Evolutionary conservation across 495 filamentous ascomycete species (phyloP).

Genomic region (Pyrenopolyporus hunteri): DNA sequence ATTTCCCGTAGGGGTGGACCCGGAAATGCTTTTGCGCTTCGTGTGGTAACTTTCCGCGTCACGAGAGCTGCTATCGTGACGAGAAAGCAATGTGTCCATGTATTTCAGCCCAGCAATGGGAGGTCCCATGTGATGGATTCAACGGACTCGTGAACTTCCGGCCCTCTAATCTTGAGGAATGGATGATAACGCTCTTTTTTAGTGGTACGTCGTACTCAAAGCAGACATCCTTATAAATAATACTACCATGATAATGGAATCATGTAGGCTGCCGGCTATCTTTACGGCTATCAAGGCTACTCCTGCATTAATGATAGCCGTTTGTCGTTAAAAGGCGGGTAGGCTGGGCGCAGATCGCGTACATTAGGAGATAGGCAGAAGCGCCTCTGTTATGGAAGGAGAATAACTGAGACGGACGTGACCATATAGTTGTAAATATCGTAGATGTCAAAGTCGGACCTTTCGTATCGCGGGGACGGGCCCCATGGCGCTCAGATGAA

Average conservation of each 20-base stretch:
- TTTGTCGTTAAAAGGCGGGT: neutral
- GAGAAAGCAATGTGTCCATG: neutral
- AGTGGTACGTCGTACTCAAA: slow-evolving; percentile 2
- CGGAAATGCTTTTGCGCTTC: slow-evolving; percentile 8
- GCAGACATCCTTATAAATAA: neutral
- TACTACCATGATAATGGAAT: slow-evolving; percentile 8
- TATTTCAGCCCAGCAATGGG: too few relatives aligned
- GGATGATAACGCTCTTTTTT: neutral
- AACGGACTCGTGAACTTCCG: too few relatives aligned
- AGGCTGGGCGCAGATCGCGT: neutral
- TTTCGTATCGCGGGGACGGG: slow-evolving; percentile 14
- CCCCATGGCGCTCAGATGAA: slow-evolving; percentile 9
- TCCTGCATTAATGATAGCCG: slow-evolving; percentile 1
- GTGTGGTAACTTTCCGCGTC: slow-evolving; percentile 15
- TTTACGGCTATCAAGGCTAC: neutral
- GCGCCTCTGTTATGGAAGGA: neutral
- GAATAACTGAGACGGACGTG: neutral
- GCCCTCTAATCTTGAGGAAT: neutral
- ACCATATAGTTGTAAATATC: neutral
- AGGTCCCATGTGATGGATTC: too few relatives aligned
- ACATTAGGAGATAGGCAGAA: neutral
- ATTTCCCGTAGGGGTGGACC: slow-evolving; percentile 23
- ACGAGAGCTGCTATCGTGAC: slow-evolving; percentile 17
- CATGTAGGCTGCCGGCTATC: neutral
- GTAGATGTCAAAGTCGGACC: neutral